Conservation (phyloP, 225 moss, liverwort and hornwort genomes). For the Neckera pumila region DNA sequence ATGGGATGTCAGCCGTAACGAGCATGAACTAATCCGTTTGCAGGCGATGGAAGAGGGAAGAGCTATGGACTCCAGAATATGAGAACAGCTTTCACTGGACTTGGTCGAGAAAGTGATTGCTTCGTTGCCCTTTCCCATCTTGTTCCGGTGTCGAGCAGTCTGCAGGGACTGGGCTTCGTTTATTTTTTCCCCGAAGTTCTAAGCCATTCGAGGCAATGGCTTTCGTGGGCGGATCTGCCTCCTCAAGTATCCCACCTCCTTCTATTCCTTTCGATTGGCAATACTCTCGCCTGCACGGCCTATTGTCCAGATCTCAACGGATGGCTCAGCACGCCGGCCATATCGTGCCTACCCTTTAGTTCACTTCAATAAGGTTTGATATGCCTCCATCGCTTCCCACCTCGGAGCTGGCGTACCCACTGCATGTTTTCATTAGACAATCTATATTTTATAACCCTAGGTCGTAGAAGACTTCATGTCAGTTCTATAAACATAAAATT, state of each 20-base stretch:
- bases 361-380: too few relatives aligned
- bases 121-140: neutral
- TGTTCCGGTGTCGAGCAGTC: neutral
- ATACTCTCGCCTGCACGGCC: neutral
- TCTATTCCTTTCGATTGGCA: neutral
- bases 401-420: too few relatives aligned
- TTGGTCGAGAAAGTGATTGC: constrained; percentile 13
- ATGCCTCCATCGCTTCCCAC: too few relatives aligned
- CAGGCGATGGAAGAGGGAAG: neutral
- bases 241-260: constrained; percentile 2
- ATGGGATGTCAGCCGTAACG: neutral
- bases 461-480: too few relatives aligned
- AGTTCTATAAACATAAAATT: too few relatives aligned
- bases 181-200: constrained; percentile 9
- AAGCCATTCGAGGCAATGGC: neutral
- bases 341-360: neutral
- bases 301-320: neutral
- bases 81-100: neutral
- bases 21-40: neutral
- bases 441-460: too few relatives aligned
- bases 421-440: too few relatives aligned
- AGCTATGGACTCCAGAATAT: neutral
- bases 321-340: neutral
- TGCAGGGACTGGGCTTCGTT: constrained; percentile 2
- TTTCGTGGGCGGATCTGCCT: neutral